Evolutionary conservation across 805 yeast genomes (phyloP).

Genomic region (Geotrichum ghanense): DNA sequence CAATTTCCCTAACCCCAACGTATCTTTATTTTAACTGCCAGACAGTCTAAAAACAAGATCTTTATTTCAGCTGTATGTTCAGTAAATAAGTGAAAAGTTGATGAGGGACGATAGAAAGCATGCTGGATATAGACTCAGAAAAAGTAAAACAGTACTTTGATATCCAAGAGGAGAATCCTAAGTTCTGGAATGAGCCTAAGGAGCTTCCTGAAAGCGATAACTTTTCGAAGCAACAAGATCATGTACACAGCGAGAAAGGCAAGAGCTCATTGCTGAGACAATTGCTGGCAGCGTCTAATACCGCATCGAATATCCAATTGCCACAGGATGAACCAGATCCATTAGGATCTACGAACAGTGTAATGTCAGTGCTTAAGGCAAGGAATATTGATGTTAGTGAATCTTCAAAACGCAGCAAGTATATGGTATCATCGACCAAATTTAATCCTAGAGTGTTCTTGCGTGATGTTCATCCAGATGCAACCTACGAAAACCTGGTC

Average conservation of each 20-base stretch:
- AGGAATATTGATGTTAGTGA: slow-evolving; percentile 30
- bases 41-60: too few species aligned
- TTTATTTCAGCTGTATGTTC: too few species aligned
- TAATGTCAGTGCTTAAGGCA: slow-evolving; percentile 32
- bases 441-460: slow-evolving; percentile 49
- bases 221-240: neutral
- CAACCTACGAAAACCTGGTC: slow-evolving; percentile 39
- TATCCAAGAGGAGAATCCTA: neutral
- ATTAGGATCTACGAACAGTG: slow-evolving; percentile 38
- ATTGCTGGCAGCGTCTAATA: neutral
- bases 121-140: neutral
- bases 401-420: slow-evolving; percentile 29
- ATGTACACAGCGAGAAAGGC: neutral
- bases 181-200: neutral
- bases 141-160: neutral
- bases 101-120: too few species aligned
- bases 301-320: neutral
- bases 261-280: neutral
- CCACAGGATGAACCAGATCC: slow-evolving; percentile 40
- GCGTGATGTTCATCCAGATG: slow-evolving; percentile 43
- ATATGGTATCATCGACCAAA: slow-evolving; percentile 43
- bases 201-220: neutral
- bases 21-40: too few species aligned
- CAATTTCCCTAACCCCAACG: too few species aligned
- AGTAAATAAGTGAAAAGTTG: too few species aligned